Evolutionary conservation across 768 basidiomycete species (phyloP).

Genomic region (Naganishia vaughanmartiniae): DNA sequence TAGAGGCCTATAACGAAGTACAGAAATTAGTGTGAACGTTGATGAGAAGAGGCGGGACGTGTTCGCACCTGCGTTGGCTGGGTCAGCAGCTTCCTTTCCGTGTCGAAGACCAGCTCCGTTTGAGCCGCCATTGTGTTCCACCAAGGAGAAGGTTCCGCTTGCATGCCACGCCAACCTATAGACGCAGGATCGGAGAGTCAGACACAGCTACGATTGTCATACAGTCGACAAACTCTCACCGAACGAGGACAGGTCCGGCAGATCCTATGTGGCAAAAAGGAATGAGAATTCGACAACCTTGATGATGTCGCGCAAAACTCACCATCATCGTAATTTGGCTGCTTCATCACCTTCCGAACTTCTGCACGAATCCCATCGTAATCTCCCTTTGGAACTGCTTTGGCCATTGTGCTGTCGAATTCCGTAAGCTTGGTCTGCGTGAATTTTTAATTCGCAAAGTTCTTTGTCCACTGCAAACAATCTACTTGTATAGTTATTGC

Average conservation of each 20-base stretch:
- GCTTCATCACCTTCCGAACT: slow-evolving; percentile 47
- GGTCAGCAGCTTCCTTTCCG: slow-evolving; percentile 46
- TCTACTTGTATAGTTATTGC: not conserved
- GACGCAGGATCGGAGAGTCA: slow-evolving; percentile 32
- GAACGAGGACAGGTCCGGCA: slow-evolving; percentile 50
- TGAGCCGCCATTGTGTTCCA: slow-evolving; percentile 50
- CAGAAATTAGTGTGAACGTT: not conserved
- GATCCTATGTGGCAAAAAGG: slow-evolving; percentile 26
- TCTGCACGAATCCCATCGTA: slow-evolving; percentile 42
- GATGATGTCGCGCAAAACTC: not conserved
- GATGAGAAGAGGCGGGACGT: not conserved
- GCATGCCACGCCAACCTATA: slow-evolving; percentile 52
- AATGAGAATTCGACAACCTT: not conserved
- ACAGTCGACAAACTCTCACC: slow-evolving; percentile 33
- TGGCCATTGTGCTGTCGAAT: slow-evolving; percentile 6
- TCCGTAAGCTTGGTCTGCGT: too few species aligned
- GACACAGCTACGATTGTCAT: not conserved
- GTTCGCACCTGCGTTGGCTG: slow-evolving; percentile 41
- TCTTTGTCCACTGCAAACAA: too few species aligned
- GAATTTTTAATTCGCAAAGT: too few species aligned
- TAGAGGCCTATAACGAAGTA: slow-evolving; percentile 29
- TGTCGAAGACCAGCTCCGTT: slow-evolving; percentile 51
- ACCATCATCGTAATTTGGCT: slow-evolving; percentile 51
- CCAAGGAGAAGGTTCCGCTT: slow-evolving; percentile 49
- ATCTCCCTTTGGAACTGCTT: slow-evolving; percentile 26